Evolutionary conservation across 805 yeast species (phyloP).

Genomic region (Ogataea methanolica): DNA sequence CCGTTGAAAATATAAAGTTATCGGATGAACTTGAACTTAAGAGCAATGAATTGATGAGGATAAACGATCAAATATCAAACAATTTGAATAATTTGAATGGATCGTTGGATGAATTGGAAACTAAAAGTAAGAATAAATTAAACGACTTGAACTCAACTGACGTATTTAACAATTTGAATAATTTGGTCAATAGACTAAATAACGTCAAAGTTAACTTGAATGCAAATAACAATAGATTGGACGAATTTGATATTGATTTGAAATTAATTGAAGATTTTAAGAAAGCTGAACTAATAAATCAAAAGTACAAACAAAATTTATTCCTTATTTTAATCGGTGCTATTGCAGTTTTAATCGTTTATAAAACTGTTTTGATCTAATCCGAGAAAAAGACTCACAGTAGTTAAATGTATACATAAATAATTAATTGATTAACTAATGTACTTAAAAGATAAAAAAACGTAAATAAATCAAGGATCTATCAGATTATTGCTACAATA

Average conservation of each 20-base stretch:
- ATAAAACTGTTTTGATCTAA: constrained; percentile 1
- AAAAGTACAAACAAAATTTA: constrained; percentile 9
- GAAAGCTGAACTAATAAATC: constrained; percentile 9
- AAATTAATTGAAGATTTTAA: constrained; percentile 16
- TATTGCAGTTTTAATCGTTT: constrained; percentile 7
- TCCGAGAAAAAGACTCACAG: neutral
- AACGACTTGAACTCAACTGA: constrained; percentile 15
- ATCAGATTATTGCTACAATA: constrained; percentile 27
- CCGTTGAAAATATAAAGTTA: constrained; percentile 26
- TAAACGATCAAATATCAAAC: constrained; percentile 26
- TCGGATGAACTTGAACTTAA: constrained; percentile 21
- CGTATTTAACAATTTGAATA: constrained; percentile 25
- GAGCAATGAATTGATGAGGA: constrained; percentile 23
- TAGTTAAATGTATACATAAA: neutral
- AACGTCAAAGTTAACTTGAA: constrained; percentile 17
- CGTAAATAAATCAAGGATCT: constrained; percentile 7
- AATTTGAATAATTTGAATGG: constrained; percentile 25
- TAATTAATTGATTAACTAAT: neutral
- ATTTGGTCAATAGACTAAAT: constrained; percentile 24
- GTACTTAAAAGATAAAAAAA: neutral
- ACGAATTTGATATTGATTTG: constrained; percentile 16
- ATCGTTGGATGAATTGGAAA: constrained; percentile 25
- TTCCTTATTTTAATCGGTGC: constrained; percentile 5
- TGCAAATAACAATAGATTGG: constrained; percentile 19
- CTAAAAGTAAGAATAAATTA: constrained; percentile 23